These are phyloP conservation scores for Papiliotrema terrestris DNA, from an alignment of 1,284 basidiomycete genomes.

Conservation along the genomic window DNA sequence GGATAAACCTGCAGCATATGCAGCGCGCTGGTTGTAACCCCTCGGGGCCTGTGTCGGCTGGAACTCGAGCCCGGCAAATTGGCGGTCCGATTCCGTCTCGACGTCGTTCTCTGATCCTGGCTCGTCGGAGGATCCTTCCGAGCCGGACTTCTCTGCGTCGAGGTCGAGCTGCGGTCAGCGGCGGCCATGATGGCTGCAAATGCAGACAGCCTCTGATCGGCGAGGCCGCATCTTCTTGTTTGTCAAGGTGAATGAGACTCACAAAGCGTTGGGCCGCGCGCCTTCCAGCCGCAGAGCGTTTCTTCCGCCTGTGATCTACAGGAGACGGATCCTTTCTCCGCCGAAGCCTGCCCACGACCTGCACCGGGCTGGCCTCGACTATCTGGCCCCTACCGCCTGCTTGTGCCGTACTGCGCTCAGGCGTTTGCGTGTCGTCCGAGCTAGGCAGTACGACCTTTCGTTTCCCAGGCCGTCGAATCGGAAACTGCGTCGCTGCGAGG, in stretches of 20 bases:
- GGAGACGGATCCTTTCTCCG: neutral
- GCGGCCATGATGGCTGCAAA: too few species aligned
- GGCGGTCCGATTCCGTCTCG: constrained; percentile 40
- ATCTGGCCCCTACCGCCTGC: neutral
- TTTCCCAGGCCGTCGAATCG: constrained; percentile 11
- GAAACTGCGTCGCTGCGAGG: constrained; percentile 8
- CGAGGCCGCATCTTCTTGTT: too few species aligned
- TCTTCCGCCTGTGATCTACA: neutral
- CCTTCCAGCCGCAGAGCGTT: neutral
- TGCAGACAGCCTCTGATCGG: too few species aligned
- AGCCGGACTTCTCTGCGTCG: constrained; percentile 37
- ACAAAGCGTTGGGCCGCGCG: too few species aligned
- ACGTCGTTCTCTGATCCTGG: constrained; percentile 31
- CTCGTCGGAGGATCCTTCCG: constrained; percentile 32
- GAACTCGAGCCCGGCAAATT: constrained; percentile 49
- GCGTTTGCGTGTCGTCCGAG: neutral
- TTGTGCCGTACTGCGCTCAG: too few species aligned
- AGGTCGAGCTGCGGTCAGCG: constrained; percentile 27
- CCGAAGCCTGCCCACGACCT: neutral
- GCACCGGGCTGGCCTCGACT: neutral
- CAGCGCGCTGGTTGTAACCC: constrained; percentile 48
- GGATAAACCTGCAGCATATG: constrained; percentile 42
- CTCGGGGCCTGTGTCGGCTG: constrained; percentile 50
- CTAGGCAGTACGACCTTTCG: constrained; percentile 1
- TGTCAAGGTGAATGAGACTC: too few species aligned